These are phyloP conservation scores for Cryptosporidium xiaoi DNA, from an alignment of 169 alveolate species.

Conservation along the genomic window DNA sequence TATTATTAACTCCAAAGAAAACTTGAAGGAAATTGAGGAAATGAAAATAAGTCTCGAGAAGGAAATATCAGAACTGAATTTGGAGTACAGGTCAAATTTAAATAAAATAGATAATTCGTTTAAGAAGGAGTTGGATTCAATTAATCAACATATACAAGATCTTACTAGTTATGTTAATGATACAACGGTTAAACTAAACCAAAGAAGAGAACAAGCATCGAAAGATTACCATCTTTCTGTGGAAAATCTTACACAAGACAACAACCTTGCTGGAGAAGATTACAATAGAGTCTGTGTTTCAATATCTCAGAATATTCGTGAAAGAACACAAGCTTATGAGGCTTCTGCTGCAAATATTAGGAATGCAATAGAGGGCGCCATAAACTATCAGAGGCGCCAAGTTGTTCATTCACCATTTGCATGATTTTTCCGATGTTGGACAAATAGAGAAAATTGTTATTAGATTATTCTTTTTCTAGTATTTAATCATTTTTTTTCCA, in stretches of 20 bases:
- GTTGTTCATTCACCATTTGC: conserved; percentile 72
- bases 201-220: conserved; percentile 45
- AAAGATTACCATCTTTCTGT: conserved; percentile 37
- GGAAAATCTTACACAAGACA: conserved; percentile 54
- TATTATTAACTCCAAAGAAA: conserved; percentile 21
- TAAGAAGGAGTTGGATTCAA: conserved; percentile 22
- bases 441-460: no score
- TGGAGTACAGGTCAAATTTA: conserved; percentile 36
- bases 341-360: conserved; percentile 53
- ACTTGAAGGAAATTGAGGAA: conserved; percentile 35
- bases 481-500: not conserved
- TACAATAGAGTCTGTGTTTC: conserved; percentile 48
- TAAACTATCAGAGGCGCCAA: conserved; percentile 58
- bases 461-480: not conserved
- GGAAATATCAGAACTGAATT: conserved; percentile 47
- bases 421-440: not conserved
- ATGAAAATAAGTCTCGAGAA: conserved; percentile 29
- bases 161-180: conserved; percentile 51
- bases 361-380: conserved; percentile 73
- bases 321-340: conserved; percentile 60
- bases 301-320: conserved; percentile 56
- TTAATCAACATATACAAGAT: conserved; percentile 58
- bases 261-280: conserved; percentile 63
- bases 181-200: conserved; percentile 36
- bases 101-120: conserved; percentile 20